These are phyloP conservation scores for Globisporangium echinulatum DNA, from an alignment of 352 stramenopile species.

Conservation along the genomic window DNA sequence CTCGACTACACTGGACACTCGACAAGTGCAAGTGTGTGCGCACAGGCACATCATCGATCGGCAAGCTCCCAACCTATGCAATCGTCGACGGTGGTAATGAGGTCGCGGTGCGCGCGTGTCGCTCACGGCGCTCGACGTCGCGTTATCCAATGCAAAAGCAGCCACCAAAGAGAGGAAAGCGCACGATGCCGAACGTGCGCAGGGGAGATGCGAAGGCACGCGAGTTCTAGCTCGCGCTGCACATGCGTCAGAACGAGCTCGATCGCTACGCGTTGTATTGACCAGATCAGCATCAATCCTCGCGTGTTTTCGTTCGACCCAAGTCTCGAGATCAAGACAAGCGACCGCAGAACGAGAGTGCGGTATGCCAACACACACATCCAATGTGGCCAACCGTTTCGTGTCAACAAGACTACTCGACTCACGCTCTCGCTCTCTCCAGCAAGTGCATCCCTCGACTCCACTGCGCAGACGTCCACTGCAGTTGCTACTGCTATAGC, in stretches of 20 bases:
- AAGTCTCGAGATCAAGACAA: slow-evolving; percentile 61
- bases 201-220: slow-evolving; percentile 29
- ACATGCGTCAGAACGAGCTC: slow-evolving; percentile 46
- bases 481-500: no score
- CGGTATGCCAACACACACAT: slow-evolving; percentile 27
- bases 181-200: slow-evolving; percentile 25
- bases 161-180: slow-evolving; percentile 27
- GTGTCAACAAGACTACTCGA: no score
- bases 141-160: slow-evolving; percentile 21
- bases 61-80: slow-evolving; percentile 3
- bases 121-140: slow-evolving; percentile 25
- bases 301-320: slow-evolving; percentile 23
- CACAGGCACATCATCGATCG: background rate
- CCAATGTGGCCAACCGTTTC: no score
- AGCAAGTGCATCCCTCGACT: no score
- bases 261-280: slow-evolving; percentile 33
- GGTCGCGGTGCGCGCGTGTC: slow-evolving; percentile 34
- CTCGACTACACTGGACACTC: background rate
- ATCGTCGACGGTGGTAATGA: slow-evolving; percentile 6
- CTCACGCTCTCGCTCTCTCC: no score
- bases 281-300: no score
- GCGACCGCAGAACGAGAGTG: slow-evolving; percentile 69
- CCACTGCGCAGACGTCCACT: no score
- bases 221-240: slow-evolving; percentile 32
- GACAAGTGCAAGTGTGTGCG: no score